Percentiles rank a stretch among this genome's conserved stretches.
Evolutionary conservation across 1,284 basidiomycete species (phyloP).

Genomic region (Singerocomus inundabilis): DNA sequence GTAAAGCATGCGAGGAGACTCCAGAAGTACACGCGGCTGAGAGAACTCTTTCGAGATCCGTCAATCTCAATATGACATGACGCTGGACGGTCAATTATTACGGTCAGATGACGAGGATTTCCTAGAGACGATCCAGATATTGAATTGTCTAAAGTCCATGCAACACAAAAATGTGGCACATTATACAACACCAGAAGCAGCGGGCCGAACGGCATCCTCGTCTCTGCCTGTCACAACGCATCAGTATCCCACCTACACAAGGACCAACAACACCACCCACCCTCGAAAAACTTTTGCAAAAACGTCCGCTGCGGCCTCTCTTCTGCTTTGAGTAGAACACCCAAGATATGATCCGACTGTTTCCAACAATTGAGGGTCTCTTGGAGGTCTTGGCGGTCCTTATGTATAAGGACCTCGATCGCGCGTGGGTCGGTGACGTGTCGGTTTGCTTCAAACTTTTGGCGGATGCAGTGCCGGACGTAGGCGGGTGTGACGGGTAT

Average conservation of each 20-base stretch:
- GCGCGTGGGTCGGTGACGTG: slow-evolving; percentile 81
- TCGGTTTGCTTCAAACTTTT: slow-evolving; percentile 86
- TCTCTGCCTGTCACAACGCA: slow-evolving; percentile 44
- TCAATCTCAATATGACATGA: not conserved
- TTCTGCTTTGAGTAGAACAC: slow-evolving; percentile 54
- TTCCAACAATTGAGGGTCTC: slow-evolving; percentile 96
- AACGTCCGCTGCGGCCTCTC: slow-evolving; percentile 63
- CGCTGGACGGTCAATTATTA: not conserved
- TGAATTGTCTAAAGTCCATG: slow-evolving; percentile 6
- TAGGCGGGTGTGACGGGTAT: slow-evolving; percentile 82
- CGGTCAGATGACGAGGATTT: not conserved
- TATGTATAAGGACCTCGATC: slow-evolving; percentile 87
- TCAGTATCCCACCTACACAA: slow-evolving; percentile 1
- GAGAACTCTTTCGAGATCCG: not conserved
- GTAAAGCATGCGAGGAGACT: not conserved
- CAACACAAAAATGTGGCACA: not conserved
- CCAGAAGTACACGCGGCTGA: not conserved
- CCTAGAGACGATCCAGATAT: slow-evolving; percentile 8
- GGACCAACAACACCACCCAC: slow-evolving; percentile 40
- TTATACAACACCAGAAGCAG: slow-evolving; percentile 45
- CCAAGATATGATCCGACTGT: slow-evolving; percentile 74
- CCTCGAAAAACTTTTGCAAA: slow-evolving; percentile 84
- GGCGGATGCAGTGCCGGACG: slow-evolving; percentile 81
- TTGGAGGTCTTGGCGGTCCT: slow-evolving; percentile 89
- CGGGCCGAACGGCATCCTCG: slow-evolving; percentile 52